Evolutionary conservation across 140 eudicot genomes (phyloP).

Genomic region (Erigeron philadelphicus): DNA sequence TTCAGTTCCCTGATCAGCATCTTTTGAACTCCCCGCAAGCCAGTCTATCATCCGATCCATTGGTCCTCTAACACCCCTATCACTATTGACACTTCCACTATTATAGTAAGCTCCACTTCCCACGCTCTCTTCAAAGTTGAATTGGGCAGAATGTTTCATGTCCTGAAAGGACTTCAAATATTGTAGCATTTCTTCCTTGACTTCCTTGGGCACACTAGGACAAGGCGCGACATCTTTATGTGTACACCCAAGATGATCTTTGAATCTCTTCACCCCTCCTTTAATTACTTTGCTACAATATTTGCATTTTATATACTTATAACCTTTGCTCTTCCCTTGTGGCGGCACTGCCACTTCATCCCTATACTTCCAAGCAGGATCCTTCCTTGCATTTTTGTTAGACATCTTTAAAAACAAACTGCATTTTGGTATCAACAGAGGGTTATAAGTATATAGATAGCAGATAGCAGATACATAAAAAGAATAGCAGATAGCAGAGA

Average conservation of each 20-base stretch:
- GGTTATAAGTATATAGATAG: no score
- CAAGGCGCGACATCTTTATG: no score
- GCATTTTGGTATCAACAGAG: no score
- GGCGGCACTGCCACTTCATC: background rate
- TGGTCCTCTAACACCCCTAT: no score
- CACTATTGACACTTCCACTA: no score
- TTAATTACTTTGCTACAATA: constrained; percentile 3
- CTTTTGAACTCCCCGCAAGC: constrained; percentile 1
- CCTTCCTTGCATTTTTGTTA: background rate
- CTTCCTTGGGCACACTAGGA: background rate
- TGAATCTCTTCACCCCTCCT: constrained; percentile 19
- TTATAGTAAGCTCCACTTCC: no score
- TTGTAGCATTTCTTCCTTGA: constrained; percentile 8
- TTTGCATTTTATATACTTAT: background rate
- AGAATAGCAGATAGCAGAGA: no score
- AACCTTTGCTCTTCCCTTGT: background rate
- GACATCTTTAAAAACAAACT: no score
- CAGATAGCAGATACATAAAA: no score
- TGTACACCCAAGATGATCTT: constrained; percentile 17
- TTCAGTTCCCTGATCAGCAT: background rate
- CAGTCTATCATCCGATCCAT: background rate
- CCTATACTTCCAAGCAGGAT: constrained; percentile 2
- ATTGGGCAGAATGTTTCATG: no score
- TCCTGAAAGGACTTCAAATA: no score
- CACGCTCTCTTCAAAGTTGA: no score